phyloP scores from a whole-genome alignment of 2,329 filamentous ascomycete species.

The Neospermospora avenae region DNA sequence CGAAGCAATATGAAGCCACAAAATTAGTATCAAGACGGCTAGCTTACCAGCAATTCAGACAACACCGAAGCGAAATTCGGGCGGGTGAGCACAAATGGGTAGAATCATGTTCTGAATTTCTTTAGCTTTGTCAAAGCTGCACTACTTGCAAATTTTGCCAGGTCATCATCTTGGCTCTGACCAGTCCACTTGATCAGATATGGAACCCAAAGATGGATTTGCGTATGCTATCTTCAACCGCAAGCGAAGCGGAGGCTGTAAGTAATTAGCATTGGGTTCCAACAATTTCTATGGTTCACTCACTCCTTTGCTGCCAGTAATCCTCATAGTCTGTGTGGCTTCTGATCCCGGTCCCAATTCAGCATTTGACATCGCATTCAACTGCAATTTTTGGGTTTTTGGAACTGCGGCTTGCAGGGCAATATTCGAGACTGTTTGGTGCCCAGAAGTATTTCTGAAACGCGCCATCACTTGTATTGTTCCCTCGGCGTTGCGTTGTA shows the following conservation, averaged over 20 bases:
- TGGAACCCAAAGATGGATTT: conserved; percentile 64
- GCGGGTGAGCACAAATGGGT: background rate
- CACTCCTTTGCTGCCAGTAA: conserved; percentile 83
- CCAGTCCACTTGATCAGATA: conserved; percentile 96
- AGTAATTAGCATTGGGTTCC: conserved; percentile 14
- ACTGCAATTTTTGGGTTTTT: conserved; percentile 90
- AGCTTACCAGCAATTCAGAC: background rate
- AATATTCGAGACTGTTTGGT: conserved; percentile 66
- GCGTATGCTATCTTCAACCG: conserved; percentile 81
- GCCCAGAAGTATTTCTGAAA: conserved; percentile 74
- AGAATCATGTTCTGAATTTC: background rate
- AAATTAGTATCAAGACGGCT: background rate
- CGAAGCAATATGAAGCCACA: background rate
- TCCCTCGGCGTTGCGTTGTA: conserved; percentile 78
- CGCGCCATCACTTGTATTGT: conserved; percentile 77
- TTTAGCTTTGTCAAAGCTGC: background rate
- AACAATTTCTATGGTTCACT: conserved; percentile 43
- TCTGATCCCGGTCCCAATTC: conserved; percentile 76
- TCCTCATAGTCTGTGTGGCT: conserved; percentile 86
- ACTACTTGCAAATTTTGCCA: background rate
- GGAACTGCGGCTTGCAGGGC: conserved; percentile 92
- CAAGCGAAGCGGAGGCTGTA: conserved; percentile 73
- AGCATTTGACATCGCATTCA: conserved; percentile 82
- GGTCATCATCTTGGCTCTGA: conserved; percentile 59
- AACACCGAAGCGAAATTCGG: background rate